Evolutionary conservation across 129 eudicot genomes (phyloP).

Genomic region (Dittrichia graveolens): DNA sequence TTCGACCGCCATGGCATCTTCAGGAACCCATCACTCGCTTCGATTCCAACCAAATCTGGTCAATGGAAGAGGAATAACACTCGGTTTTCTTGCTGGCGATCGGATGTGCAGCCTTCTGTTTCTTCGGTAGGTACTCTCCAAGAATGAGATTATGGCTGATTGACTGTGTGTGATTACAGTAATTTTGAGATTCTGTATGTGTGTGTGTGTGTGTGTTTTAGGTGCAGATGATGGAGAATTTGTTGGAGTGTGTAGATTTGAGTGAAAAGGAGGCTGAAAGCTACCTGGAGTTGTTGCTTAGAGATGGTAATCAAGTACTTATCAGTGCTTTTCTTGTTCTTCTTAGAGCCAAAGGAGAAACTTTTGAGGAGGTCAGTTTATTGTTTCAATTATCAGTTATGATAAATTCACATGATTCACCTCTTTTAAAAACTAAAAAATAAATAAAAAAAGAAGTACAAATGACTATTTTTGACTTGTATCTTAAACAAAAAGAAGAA

Average conservation of each 20-base stretch:
- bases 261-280: constrained; percentile 74
- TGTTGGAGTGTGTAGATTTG: constrained; percentile 64
- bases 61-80: constrained; percentile 28
- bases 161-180: not conserved
- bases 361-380: constrained; percentile 63
- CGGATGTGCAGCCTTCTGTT: constrained; percentile 12
- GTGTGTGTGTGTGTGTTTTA: constrained; percentile 9
- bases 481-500: not conserved
- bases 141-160: not conserved
- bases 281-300: constrained; percentile 59
- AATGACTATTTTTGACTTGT: no score
- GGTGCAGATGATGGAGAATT: constrained; percentile 65
- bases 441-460: no score
- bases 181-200: not conserved
- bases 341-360: constrained; percentile 93
- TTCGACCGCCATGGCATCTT: constrained; percentile 7
- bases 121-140: constrained; percentile 17
- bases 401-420: not conserved
- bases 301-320: constrained; percentile 59
- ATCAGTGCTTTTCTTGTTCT: constrained; percentile 90
- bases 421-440: no score
- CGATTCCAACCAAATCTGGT: constrained; percentile 5
- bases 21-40: constrained; percentile 7
- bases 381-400: not conserved
- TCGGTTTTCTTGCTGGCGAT: constrained; percentile 19